Percentiles rank a stretch among this genome's conserved stretches.
phyloP scores from a whole-genome alignment of 169 alveolate species.

The Miamiensis avidus region DNA sequence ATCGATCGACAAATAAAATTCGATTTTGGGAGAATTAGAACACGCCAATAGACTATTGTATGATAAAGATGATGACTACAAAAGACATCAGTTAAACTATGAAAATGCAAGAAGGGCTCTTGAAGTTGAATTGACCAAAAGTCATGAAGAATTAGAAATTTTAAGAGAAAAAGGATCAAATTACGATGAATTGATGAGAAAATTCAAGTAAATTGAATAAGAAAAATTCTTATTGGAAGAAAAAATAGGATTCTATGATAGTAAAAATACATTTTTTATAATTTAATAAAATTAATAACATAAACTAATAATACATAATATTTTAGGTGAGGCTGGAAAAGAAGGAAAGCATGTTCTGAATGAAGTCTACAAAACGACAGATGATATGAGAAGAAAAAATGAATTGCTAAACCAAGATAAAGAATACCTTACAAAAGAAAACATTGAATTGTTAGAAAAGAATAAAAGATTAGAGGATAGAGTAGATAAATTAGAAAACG shows the following conservation, averaged over 20 bases:
- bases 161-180: conserved; percentile 50
- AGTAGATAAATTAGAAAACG: conserved; percentile 70
- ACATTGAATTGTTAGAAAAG: conserved; percentile 56
- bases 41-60: conserved; percentile 48
- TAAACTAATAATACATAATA: neutral
- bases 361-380: conserved; percentile 51
- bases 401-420: conserved; percentile 73
- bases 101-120: conserved; percentile 57
- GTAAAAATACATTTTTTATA: neutral
- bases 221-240: conserved; percentile 50
- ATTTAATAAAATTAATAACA: too few species aligned
- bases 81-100: conserved; percentile 52
- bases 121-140: conserved; percentile 52
- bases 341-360: conserved; percentile 26
- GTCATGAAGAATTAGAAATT: conserved; percentile 38
- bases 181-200: conserved; percentile 64
- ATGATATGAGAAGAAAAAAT: conserved; percentile 59
- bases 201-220: conserved; percentile 48
- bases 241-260: conserved; percentile 47
- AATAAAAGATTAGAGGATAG: conserved; percentile 72
- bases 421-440: conserved; percentile 67
- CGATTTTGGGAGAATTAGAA: conserved; percentile 56
- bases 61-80: conserved; percentile 63
- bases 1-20: conserved; percentile 39
- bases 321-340: conserved; percentile 29